Evolutionary conservation across 1,284 basidiomycete genomes (phyloP), one percentile per base, ranked within the genome.

Genomic region (Phylloporus gajari): DNA sequence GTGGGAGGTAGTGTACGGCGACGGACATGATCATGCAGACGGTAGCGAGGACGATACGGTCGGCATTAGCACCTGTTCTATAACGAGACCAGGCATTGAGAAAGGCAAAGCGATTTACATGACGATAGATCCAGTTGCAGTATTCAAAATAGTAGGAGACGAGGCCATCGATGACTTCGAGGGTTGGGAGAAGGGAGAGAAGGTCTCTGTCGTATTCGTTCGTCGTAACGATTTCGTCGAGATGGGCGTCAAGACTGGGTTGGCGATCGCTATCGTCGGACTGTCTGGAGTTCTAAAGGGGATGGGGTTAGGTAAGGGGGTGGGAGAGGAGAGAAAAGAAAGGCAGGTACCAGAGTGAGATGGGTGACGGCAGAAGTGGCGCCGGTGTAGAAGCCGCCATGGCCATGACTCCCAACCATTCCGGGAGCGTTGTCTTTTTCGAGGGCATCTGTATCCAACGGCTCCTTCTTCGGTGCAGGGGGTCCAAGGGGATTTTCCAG

Each of bases 61-160:
- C 92, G 12, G 91, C 86, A 67, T 87, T 88, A 58, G 85, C 81
- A 69, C 91, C 91, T 23, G 82, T 86, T 80, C 93, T 94, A 86
- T 91, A 95, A 38, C 90, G 88, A 42, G 87, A 85, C 94, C 93
- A 95, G 32, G 90, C 89, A 21, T 86, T 82, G 21, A 84, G 82
- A 78, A 95, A 93, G 9, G 90, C 83, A 3, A 82, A 70, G 69
- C 91, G 87, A 81, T 94, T 91, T 71, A 95, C 88, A 79, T 93
- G 91, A 51, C 92, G 89, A 81, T 94, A 93, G 69, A 94, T 90
- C 94, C 93, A 95, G 81, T 93, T 94, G 86, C 93, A 94, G 78
- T 93, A 93, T 76, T 93, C 91, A 76, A 94, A 94, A 82, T 95
- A 95, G 82, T 91, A 92, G 67, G 84, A 83, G 77, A 95, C 86